A percentile compares a stretch with the other conserved stretches of the same genome.
Conservation (phyloP, 2,329 filamentous ascomycete species). For the Bipolaris sorokiniana region DNA sequence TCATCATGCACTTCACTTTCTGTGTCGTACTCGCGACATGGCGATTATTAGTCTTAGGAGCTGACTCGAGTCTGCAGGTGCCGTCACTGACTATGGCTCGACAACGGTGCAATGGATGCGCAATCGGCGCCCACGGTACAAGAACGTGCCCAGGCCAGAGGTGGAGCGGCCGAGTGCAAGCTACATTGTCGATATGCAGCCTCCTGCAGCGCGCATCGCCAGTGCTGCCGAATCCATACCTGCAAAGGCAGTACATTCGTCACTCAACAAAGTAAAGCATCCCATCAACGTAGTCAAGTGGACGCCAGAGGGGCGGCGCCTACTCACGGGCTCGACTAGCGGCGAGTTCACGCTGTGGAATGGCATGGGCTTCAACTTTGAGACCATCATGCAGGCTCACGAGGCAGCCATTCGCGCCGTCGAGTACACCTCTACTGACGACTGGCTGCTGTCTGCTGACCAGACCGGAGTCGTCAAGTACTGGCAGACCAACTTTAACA, state of each 20-base stretch:
- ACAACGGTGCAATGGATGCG: constrained; percentile 92
- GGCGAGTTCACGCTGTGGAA: constrained; percentile 99
- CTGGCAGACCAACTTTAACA: constrained; percentile 99
- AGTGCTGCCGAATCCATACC: constrained; percentile 86
- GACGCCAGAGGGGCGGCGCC: constrained; percentile 91
- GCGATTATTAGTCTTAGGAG: neutral
- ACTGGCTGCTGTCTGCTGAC: constrained; percentile 95
- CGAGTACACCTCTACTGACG: constrained; percentile 91
- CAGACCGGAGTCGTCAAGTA: constrained; percentile 97
- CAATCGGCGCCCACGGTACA: constrained; percentile 77
- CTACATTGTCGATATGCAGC: constrained; percentile 91
- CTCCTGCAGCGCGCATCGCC: constrained; percentile 75
- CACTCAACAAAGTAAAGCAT: constrained; percentile 96
- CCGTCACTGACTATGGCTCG: constrained; percentile 91
- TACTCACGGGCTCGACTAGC: constrained; percentile 92
- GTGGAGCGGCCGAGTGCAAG: constrained; percentile 83
- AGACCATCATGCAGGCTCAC: constrained; percentile 98
- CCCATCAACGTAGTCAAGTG: constrained; percentile 96
- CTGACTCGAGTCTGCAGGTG: constrained; percentile 61
- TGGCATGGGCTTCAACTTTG: constrained; percentile 98
- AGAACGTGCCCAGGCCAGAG: constrained; percentile 73
- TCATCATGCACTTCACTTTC: neutral
- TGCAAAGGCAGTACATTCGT: constrained; percentile 96
- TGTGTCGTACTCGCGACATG: neutral
- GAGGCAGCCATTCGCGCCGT: constrained; percentile 84